Evolutionary conservation across 1,139 yeast species (phyloP), one percentile per base, ranked within the genome.

Genomic region (Torulaspora pretoriensis): DNA sequence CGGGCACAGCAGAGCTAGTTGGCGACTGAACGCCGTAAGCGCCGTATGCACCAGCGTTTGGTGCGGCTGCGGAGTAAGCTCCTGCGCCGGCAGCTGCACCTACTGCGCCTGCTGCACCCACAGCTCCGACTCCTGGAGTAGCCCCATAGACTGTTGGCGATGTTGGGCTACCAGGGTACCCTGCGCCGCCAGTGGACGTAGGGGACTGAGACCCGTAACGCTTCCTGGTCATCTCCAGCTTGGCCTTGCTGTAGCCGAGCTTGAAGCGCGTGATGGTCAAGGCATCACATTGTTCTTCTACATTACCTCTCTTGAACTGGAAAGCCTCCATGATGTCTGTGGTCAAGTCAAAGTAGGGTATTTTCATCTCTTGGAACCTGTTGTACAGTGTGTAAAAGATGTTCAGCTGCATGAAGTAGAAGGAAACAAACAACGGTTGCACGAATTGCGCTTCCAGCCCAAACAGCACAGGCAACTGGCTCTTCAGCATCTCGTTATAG

Each of bases 321-420:
- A 84, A 92, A 2, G 92, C 83, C 61, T 86, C 92, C 45, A 84
- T 75, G 55, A 92, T 85, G 64, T 89, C 97, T 42, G 86, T 74
- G 43, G 77, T 72, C 62, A 92, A 72, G 64, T 92, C 96, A 68
- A 92, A 92, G 69, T 92, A 90, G 10, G 97, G 96, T 54, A 92
- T 92, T 71, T 92, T 89, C 84, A 90, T 81, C 65, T 88, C 96
- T 68, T 90, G 96, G 88, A 92, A 87, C 57, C 86, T 77, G 60
- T 77, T 83, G 72, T 86, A 90, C 52, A 92, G 72, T 0, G 97
- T 89, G 73, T 92, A 92, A 69, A 89, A 92, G 49, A 92, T 88
- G 72, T 92, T 92, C 71, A 92, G 77, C 71, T 92, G 99, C 97
- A 94, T 92, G 74, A 82, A 92, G 71, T 92, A 92, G 67, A 92